Percentiles rank a stretch among this genome's conserved stretches.
Conservation (phyloP, 768 basidiomycete genomes). For the Tulasnella sp. region DNA sequence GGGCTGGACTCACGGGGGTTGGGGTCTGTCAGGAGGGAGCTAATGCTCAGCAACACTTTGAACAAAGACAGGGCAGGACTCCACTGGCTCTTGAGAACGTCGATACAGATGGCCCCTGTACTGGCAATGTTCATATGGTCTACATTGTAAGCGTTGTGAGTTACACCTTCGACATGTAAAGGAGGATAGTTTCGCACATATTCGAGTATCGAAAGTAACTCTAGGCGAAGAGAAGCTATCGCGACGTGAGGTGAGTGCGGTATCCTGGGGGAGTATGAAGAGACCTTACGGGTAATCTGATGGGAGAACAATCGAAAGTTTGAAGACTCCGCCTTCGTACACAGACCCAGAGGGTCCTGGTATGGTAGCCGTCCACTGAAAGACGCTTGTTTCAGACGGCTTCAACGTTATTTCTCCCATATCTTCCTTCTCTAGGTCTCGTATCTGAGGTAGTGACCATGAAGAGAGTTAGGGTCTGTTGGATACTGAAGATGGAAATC, state of each 20-base stretch:
- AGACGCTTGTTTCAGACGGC: conserved; percentile 49
- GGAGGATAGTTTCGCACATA: not conserved
- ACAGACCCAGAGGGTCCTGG: conserved; percentile 74
- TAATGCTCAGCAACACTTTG: conserved; percentile 89
- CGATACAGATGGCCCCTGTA: conserved; percentile 53
- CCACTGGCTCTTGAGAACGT: conserved; percentile 90
- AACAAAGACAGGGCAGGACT: conserved; percentile 86
- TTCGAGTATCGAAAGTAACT: conserved; percentile 55
- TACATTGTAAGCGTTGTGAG: not conserved
- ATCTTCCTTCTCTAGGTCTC: conserved; percentile 72
- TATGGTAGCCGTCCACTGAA: conserved; percentile 62
- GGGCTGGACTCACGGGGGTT: conserved; percentile 60
- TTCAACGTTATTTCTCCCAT: conserved; percentile 56
- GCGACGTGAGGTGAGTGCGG: conserved; percentile 7
- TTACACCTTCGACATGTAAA: not conserved
- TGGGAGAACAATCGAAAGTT: conserved; percentile 51
- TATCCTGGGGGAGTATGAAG: not conserved
- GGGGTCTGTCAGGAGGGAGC: conserved; percentile 84
- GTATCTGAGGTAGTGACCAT: conserved; percentile 30
- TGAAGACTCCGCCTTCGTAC: conserved; percentile 64
- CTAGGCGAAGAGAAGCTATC: conserved; percentile 66
- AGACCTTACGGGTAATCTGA: conserved; percentile 60
- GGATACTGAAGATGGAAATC: not conserved
- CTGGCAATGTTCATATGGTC: conserved; percentile 59
- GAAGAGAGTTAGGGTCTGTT: not conserved